Percentiles rank a stretch among this genome's conserved stretches.
phyloP scores from a whole-genome alignment of 2,329 filamentous ascomycete species.

The Fusarium sp. region DNA sequence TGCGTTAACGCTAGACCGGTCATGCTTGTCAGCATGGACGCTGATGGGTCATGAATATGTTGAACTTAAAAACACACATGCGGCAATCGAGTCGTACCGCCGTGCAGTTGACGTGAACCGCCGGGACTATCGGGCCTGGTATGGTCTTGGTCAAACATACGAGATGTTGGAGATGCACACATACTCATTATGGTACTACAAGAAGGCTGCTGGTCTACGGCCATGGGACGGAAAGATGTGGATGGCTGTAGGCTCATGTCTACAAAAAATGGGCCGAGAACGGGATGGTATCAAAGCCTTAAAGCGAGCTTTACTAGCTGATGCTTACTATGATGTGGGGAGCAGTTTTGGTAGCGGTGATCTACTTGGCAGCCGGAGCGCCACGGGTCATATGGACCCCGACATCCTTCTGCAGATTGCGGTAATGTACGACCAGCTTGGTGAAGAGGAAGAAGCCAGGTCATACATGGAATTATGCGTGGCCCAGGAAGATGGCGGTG shows the following conservation, averaged over 20 bases:
- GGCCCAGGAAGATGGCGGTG: constrained; percentile 84
- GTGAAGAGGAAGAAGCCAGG: constrained; percentile 81
- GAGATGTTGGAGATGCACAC: constrained; percentile 98
- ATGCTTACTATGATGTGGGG: constrained; percentile 80
- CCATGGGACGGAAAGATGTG: constrained; percentile 99
- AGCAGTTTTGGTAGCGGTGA: constrained; percentile 63
- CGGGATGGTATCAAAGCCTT: constrained; percentile 94
- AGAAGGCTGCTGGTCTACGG: constrained; percentile 90
- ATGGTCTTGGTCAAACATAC: constrained; percentile 95
- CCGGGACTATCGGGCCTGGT: constrained; percentile 97
- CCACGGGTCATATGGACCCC: constrained; percentile 77
- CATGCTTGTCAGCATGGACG: constrained; percentile 95
- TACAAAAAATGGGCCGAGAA: constrained; percentile 86
- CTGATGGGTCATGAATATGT: constrained; percentile 99
- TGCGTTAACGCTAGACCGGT: constrained; percentile 87
- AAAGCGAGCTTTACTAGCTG: constrained; percentile 89
- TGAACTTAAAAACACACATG: constrained; percentile 97
- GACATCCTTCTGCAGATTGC: constrained; percentile 93
- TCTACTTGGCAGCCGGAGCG: constrained; percentile 58
- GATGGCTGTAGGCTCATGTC: constrained; percentile 93
- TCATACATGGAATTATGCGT: constrained; percentile 97
- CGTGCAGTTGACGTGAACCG: constrained; percentile 95
- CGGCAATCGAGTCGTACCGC: constrained; percentile 95
- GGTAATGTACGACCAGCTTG: constrained; percentile 83
- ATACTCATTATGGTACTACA: constrained; percentile 97